These are phyloP conservation scores for Nicotiana knightiana DNA, from an alignment of 257 asterid species.

Conservation along the genomic window DNA sequence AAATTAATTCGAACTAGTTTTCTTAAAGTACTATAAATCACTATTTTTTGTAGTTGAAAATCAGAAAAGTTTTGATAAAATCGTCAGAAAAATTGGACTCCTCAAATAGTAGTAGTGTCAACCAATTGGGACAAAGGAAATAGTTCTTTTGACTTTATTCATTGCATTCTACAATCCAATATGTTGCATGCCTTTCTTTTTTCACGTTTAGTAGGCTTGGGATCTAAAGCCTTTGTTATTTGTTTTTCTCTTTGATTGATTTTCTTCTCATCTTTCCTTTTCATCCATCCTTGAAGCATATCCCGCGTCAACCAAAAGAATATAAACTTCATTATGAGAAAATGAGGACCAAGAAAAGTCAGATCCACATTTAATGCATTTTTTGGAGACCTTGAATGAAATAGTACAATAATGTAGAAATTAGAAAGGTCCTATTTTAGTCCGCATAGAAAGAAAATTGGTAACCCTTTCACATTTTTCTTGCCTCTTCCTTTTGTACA, in stretches of 20 bases:
- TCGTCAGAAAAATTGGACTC: conserved; percentile 19
- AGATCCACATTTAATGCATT: background rate
- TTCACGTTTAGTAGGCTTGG: background rate
- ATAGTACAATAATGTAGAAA: background rate
- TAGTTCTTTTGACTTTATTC: background rate
- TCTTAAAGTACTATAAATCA: conserved; percentile 3
- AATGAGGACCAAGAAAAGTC: background rate
- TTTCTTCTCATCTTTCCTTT: background rate
- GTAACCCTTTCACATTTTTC: background rate
- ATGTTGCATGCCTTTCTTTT: background rate
- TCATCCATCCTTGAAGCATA: background rate
- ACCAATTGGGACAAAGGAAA: background rate
- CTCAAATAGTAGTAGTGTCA: conserved; percentile 2
- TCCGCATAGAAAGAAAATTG: background rate
- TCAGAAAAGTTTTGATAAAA: conserved; percentile 9
- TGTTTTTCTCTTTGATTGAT: background rate
- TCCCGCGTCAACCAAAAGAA: background rate
- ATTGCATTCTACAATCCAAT: background rate
- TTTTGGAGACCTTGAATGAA: background rate
- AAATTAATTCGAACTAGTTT: too few species aligned
- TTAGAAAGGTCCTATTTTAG: background rate
- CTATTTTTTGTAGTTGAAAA: background rate
- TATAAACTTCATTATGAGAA: background rate
- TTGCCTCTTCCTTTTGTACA: background rate
- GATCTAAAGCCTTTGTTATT: background rate